Conservation (phyloP, 2,329 filamentous ascomycete genomes). For the Pseudocercospora pini-densiflorae region DNA sequence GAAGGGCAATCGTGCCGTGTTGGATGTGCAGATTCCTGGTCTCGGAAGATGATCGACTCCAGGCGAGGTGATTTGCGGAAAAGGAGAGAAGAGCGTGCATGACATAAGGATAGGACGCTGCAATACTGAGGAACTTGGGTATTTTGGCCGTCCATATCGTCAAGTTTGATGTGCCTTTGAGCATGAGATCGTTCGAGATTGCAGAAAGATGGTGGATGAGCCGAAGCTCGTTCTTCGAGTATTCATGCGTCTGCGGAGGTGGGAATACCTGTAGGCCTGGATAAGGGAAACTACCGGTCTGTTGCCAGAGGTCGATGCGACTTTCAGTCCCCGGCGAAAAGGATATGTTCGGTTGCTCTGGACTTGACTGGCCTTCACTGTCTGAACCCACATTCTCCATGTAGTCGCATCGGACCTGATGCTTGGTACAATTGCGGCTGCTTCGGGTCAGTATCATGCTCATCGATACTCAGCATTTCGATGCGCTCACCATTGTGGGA, state of each 20-base stretch:
- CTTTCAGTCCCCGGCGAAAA: conserved; percentile 86
- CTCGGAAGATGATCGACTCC: conserved; percentile 81
- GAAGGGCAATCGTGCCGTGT: conserved; percentile 82
- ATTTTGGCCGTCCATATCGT: conserved; percentile 93
- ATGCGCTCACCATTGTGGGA: conserved; percentile 85
- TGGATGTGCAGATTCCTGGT: conserved; percentile 89
- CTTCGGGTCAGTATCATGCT: conserved; percentile 10
- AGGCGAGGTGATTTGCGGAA: conserved; percentile 92
- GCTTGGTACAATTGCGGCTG: conserved; percentile 97
- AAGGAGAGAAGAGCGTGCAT: conserved; percentile 93
- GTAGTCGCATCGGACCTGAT: conserved; percentile 98
- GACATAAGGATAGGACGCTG: conserved; percentile 80
- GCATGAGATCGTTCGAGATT: conserved; percentile 81
- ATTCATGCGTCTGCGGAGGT: conserved; percentile 71
- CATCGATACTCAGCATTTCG: neutral
- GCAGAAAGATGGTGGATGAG: conserved; percentile 89
- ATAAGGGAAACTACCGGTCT: conserved; percentile 84
- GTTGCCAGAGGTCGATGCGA: conserved; percentile 80
- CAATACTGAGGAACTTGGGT: conserved; percentile 86
- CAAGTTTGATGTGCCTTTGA: conserved; percentile 73
- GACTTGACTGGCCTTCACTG: conserved; percentile 57
- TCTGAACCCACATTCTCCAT: conserved; percentile 80
- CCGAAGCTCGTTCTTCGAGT: conserved; percentile 78
- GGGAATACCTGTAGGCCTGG: conserved; percentile 78
- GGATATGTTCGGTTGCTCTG: conserved; percentile 67